Evolutionary conservation across 1,284 basidiomycete genomes (phyloP).

Genomic region (Leccinum laetum): DNA sequence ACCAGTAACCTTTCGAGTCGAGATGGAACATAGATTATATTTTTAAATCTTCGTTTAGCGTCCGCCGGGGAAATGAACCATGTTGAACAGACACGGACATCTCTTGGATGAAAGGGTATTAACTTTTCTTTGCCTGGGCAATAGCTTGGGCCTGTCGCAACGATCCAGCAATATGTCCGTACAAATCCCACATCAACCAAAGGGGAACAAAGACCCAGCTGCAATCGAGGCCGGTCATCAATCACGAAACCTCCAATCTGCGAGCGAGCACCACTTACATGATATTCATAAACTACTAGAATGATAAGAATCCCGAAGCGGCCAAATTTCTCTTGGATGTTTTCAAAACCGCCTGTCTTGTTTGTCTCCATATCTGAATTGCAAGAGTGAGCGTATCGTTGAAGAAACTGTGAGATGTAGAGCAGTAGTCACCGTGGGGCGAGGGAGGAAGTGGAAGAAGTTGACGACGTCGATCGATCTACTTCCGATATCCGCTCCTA

Average conservation of each 20-base stretch:
- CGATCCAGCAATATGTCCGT: slow-evolving; percentile 60
- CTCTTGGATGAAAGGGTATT: not conserved
- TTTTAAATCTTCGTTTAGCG: not conserved
- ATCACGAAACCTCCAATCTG: not conserved
- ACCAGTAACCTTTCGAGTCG: not conserved
- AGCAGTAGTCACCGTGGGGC: too few species aligned
- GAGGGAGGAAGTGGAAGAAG: too few species aligned
- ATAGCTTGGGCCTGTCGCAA: slow-evolving; percentile 47
- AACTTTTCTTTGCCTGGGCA: slow-evolving; percentile 39
- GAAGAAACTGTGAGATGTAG: too few species aligned
- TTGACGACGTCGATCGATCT: too few species aligned
- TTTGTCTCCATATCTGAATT: too few species aligned
- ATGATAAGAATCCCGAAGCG: too few species aligned
- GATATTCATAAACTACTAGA: slow-evolving; percentile 69
- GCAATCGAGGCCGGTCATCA: slow-evolving; percentile 18
- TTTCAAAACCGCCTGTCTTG: too few species aligned
- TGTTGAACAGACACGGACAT: not conserved
- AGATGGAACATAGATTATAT: not conserved
- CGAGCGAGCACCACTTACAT: slow-evolving; percentile 49
- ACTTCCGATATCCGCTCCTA: too few species aligned
- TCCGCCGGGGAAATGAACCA: not conserved
- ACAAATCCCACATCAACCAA: slow-evolving; percentile 76
- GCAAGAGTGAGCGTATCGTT: too few species aligned
- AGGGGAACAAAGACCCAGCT: slow-evolving; percentile 82
- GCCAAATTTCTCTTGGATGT: too few species aligned